Percentiles rank a stretch among this genome's conserved stretches.
Evolutionary conservation across 176 grass and related monocot genomes (phyloP).

Genomic region (Ananas comosus): DNA sequence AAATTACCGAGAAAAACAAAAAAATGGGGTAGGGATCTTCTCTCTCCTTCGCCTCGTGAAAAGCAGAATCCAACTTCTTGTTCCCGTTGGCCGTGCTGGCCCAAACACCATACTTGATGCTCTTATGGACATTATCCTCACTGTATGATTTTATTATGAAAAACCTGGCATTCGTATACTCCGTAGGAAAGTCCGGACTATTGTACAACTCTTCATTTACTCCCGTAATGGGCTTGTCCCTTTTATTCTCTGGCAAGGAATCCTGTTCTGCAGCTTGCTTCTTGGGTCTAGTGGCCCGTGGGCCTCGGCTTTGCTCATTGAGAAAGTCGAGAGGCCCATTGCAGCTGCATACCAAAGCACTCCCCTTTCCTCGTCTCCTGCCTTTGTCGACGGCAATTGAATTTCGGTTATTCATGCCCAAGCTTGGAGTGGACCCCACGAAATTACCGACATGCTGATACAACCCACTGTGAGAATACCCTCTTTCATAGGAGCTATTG

Average conservation of each 20-base stretch:
- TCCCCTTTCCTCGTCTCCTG: slow-evolving; percentile 39
- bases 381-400: slow-evolving; percentile 25
- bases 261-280: slow-evolving; percentile 35
- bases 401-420: slow-evolving; percentile 28
- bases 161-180: slow-evolving; percentile 55
- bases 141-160: slow-evolving; percentile 72
- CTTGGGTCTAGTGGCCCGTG: slow-evolving; percentile 47
- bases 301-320: slow-evolving; percentile 60
- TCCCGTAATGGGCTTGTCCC: slow-evolving; percentile 11
- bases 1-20: slow-evolving; percentile 69
- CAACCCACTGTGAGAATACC: slow-evolving; percentile 4
- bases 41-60: slow-evolving; percentile 35
- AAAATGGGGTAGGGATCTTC: slow-evolving; percentile 45
- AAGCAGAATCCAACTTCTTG: slow-evolving; percentile 56
- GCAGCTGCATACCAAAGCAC: slow-evolving; percentile 34
- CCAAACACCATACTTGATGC: slow-evolving; percentile 70
- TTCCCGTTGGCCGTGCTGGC: slow-evolving; percentile 51
- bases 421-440: slow-evolving; percentile 33
- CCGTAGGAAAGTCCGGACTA: slow-evolving; percentile 37
- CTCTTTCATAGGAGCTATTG: slow-evolving; percentile 16
- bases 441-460: slow-evolving; percentile 40
- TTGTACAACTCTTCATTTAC: slow-evolving; percentile 41
- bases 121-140: slow-evolving; percentile 66
- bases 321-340: slow-evolving; percentile 53
- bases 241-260: slow-evolving; percentile 39